phyloP scores from a whole-genome alignment of 352 stramenopile species.

The Globisporangium apiculatum region DNA sequence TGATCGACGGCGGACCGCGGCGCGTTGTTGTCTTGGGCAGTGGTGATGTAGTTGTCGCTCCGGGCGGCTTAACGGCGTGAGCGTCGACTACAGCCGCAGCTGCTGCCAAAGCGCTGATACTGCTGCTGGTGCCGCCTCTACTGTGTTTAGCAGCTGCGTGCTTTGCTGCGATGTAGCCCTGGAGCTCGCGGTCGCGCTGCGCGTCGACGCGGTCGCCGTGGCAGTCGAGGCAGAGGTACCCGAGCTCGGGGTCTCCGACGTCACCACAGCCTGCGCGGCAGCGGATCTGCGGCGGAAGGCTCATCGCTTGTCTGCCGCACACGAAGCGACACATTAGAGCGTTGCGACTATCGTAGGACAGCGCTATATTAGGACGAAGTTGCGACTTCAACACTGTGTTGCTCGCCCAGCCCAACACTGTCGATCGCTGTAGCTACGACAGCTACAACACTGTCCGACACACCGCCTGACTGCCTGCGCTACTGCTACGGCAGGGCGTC shows the following conservation, averaged over 20 bases:
- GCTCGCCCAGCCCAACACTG: no score
- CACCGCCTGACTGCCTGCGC: neutral
- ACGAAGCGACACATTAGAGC: no score
- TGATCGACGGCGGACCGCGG: conserved; percentile 31
- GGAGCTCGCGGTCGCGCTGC: conserved; percentile 32
- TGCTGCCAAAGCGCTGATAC: neutral
- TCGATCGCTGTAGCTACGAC: neutral
- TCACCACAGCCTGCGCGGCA: conserved; percentile 52
- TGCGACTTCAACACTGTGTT: no score
- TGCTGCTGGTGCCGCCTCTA: neutral
- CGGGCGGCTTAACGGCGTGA: neutral
- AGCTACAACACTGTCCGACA: neutral
- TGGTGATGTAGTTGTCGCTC: neutral
- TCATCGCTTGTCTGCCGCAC: conserved; percentile 23
- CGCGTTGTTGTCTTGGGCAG: conserved; percentile 8
- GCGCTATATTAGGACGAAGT: no score
- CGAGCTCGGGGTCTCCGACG: conserved; percentile 47
- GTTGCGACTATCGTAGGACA: no score
- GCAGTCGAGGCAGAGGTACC: conserved; percentile 62
- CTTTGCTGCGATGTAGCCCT: conserved; percentile 20
- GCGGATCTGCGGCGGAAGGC: conserved; percentile 30
- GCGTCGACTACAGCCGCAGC: no score
- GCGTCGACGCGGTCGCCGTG: conserved; percentile 44
- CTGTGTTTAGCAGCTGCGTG: neutral
- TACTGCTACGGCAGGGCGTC: conserved; percentile 13